Evolutionary conservation across 2,329 filamentous ascomycete species (phyloP), one percentile per base, ranked within the genome.

Genomic region (Berkeleyomyces basicola): DNA sequence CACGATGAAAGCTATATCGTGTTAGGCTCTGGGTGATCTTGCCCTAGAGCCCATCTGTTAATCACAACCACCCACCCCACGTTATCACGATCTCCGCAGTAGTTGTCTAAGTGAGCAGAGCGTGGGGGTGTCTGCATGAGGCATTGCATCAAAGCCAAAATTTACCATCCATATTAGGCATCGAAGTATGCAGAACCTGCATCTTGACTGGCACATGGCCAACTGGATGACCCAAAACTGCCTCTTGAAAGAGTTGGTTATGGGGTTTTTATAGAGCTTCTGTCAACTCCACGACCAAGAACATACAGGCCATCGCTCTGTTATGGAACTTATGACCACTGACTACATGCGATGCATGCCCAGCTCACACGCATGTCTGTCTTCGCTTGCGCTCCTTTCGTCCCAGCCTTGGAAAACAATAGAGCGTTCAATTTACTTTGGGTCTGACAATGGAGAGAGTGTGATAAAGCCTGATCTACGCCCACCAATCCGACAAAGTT

Each of bases 131-230:
- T 39, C 14, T 63, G 61, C 61, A 59, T 63, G 53, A 59, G 31
- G 51, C 59, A 63, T 63, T 47, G 55, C 55, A 63, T 58, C 43
- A 40, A 55, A n/a, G 59, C 61, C 61, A 63, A 63, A 51, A 62
- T 51, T 51, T 37, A 59, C 51, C 31, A 51, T 37, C 55, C 55
- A 57, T 40, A 47, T 60, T 63, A 58, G 62, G 58, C 58, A 60
- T 60, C 55, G 47, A 63, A 37, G 37, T 43, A 43, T 58, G 16
- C 33, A 33, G 49, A 31, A 43, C 31, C 37, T 58, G 55, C 39
- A 42, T 42, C 55, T 36, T 11, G 33, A n/a, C 16, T 36, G 31
- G 37, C 31, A 37, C 4, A 53, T 37, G 23, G 31, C 14, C 7
- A 36, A 53, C 49, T 1, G 36, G 49, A 23, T 33, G 31, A 14